These are phyloP conservation scores for Metrosideros polymorpha DNA, from an alignment of 441 rosid genomes.

Conservation along the genomic window DNA sequence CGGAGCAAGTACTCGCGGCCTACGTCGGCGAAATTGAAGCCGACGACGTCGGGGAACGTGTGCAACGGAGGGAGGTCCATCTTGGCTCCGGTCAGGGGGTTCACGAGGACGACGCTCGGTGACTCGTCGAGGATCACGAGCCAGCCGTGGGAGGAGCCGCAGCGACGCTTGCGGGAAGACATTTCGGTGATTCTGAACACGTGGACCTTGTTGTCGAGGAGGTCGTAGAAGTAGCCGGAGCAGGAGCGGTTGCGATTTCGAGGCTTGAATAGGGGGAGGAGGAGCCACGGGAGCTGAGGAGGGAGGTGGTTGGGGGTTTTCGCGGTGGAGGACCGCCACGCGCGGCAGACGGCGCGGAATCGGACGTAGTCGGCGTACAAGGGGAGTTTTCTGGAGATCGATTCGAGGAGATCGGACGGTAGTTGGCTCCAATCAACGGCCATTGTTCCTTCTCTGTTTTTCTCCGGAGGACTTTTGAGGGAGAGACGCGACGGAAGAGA, in stretches of 20 bases:
- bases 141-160: conserved; percentile 67
- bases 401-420: conserved; percentile 31
- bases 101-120: conserved; percentile 27
- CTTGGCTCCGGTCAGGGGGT: conserved; percentile 40
- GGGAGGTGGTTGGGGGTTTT: conserved; percentile 34
- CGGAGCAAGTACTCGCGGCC: conserved; percentile 43
- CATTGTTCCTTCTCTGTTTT: conserved; percentile 5
- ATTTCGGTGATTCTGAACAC: conserved; percentile 23
- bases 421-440: conserved; percentile 44
- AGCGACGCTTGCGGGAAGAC: conserved; percentile 26
- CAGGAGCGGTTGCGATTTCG: conserved; percentile 17
- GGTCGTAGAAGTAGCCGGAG: conserved; percentile 30
- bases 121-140: conserved; percentile 40
- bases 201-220: conserved; percentile 25
- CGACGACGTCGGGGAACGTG: conserved; percentile 40
- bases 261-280: conserved; percentile 22
- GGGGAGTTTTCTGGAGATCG: conserved; percentile 23
- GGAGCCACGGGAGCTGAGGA: conserved; percentile 58
- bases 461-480: neutral
- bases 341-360: conserved; percentile 30
- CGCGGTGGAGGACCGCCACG: conserved; percentile 29
- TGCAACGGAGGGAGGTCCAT: conserved; percentile 34
- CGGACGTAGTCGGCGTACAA: conserved; percentile 39
- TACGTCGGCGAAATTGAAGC: conserved; percentile 29
- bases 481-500: neutral